Conservation (phyloP, 2,329 filamentous ascomycete genomes). For the Hirsutella thompsonii region DNA sequence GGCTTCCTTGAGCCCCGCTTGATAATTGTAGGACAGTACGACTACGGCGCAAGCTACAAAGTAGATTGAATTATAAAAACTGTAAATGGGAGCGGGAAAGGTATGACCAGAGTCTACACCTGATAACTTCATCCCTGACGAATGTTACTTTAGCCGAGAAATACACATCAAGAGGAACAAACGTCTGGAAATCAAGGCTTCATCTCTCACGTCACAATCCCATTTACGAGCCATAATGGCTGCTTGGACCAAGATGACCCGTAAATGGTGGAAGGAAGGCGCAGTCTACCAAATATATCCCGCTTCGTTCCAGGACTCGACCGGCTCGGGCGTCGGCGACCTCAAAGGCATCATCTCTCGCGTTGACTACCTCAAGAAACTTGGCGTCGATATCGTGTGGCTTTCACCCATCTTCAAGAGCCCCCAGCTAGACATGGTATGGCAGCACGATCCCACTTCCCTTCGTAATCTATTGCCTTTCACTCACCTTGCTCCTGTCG, state of each 20-base stretch:
- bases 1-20: too few species aligned
- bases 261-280: conserved; percentile 46
- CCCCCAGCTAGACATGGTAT: conserved; percentile 51
- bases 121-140: too few species aligned
- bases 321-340: conserved; percentile 41
- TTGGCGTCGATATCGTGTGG: conserved; percentile 49
- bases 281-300: conserved; percentile 50
- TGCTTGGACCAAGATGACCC: conserved; percentile 11
- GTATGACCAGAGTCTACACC: too few species aligned
- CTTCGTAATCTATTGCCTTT: not conserved
- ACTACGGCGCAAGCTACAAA: too few species aligned
- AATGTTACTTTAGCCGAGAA: too few species aligned
- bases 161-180: too few species aligned
- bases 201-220: not conserved
- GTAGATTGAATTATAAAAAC: too few species aligned
- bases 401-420: conserved; percentile 32
- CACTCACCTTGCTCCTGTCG: not conserved
- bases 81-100: too few species aligned
- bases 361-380: conserved; percentile 38
- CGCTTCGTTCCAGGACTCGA: conserved; percentile 47
- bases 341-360: conserved; percentile 44
- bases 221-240: not conserved
- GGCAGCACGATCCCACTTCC: conserved; percentile 1
- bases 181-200: too few species aligned
- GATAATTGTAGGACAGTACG: too few species aligned